Base-by-base conservation (phyloP, 805 yeast genomes). In the Wickerhamomyces hampshirensis region DNA sequence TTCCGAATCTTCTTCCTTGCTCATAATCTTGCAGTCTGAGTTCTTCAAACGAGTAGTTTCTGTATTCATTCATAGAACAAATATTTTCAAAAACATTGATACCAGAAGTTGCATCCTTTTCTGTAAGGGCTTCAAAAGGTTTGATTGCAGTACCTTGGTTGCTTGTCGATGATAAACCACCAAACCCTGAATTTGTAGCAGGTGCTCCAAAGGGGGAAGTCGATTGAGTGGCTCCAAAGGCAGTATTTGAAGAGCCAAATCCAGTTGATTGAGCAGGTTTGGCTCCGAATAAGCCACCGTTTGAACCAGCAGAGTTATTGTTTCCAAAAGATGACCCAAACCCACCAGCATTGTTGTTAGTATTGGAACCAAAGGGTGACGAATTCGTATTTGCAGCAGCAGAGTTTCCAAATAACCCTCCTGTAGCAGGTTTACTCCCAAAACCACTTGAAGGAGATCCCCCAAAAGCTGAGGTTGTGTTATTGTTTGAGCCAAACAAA, bases 21-120 rank as follows among this genome's bases (percentile, higher is more conserved):
- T 77, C 76, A 57, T 93, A 93, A 62, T 93, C 99, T 58, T 83
- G 91, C 48, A 73, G 66, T 55, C 99, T 75, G 59, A 93, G 73
- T 57, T 93, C 98, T 59, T 88, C 97, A 53, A 80, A 74, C 0
- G 96, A 84, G 50, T 60, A 84, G 48, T 79, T 78, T 49, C 72
- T 73, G 56, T 91, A 93, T 59, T 87, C 95, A 5, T 95, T 95
- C 97, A 93, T 89, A 30, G 85, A 74, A 9, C 84, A 67, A 43
- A 93, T 82, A 48, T 77, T 77, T 59, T 91, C 86, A 62, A 68
- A 89, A 33, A 69, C 62, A 37, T 77, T 79, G 15, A 68, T 65
- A 6, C 74, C 72, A 23, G 77, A 73, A 10, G 78, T 66, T 4
- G 68, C 58, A 53, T 89, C 97, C 51, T 82, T 84, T 57, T 91